phyloP scores from a whole-genome alignment of 441 rosid species.

The Flueggea neowawraea region DNA sequence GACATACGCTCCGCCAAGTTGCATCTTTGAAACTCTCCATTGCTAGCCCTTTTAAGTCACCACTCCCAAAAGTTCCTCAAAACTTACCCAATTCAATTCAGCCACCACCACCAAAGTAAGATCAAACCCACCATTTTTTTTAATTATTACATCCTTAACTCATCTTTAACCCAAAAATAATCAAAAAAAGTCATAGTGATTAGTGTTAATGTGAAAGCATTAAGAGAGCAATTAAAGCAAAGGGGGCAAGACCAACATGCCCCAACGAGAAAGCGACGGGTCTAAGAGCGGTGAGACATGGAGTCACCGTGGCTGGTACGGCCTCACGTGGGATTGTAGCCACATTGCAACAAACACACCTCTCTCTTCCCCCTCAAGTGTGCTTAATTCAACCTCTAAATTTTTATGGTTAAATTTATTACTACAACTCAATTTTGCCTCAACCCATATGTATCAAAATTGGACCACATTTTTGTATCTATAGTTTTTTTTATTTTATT shows the following conservation, averaged over 20 bases:
- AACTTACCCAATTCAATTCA: too few species aligned
- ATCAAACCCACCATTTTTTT: neutral
- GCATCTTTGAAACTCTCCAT: conserved; percentile 15
- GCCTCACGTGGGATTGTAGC: conserved; percentile 41
- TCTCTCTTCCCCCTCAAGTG: conserved; percentile 23
- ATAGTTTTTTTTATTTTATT: too few species aligned
- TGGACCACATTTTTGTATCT: conserved; percentile 3
- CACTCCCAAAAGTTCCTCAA: neutral
- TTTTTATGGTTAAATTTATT: neutral
- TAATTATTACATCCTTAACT: too few species aligned
- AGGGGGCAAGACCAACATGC: conserved; percentile 38
- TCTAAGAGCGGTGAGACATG: conserved; percentile 14
- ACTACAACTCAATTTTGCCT: too few species aligned
- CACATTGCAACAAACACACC: conserved; percentile 22
- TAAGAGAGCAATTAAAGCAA: neutral
- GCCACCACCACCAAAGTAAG: neutral
- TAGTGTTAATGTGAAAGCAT: neutral
- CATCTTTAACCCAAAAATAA: too few species aligned
- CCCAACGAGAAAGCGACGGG: conserved; percentile 29
- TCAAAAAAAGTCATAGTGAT: neutral
- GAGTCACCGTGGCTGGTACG: conserved; percentile 14
- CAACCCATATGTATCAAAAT: neutral
- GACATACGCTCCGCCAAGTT: conserved; percentile 24
- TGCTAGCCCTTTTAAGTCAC: neutral
- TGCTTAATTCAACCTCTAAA: conserved; percentile 4